These are phyloP conservation scores for Termitomyces sp. DNA, from an alignment of 768 basidiomycete species.

Conservation along the genomic window DNA sequence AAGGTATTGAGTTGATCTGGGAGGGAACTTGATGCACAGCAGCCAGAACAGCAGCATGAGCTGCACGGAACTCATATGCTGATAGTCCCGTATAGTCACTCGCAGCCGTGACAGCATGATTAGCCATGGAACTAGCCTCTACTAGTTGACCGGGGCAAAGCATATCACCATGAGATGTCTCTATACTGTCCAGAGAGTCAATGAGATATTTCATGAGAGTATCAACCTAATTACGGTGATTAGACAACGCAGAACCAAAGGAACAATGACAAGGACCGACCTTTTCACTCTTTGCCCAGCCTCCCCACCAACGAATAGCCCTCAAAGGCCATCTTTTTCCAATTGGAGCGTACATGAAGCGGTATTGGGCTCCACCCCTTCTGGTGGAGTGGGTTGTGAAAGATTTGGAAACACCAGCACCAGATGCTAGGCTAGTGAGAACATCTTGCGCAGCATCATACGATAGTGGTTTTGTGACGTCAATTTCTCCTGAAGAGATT, in stretches of 20 bases:
- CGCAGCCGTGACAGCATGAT: no score
- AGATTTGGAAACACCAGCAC: slow-evolving; percentile 18
- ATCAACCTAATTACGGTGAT: slow-evolving; percentile 29
- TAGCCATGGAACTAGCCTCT: no score
- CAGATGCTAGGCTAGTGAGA: slow-evolving; percentile 23
- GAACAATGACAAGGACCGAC: slow-evolving; percentile 17
- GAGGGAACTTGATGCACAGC: no score
- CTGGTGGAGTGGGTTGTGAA: slow-evolving; percentile 34
- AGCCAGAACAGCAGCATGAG: no score
- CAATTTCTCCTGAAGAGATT: slow-evolving; percentile 22
- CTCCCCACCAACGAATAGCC: slow-evolving; percentile 38
- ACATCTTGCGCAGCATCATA: slow-evolving; percentile 24
- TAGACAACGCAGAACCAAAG: not conserved
- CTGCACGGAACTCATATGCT: no score
- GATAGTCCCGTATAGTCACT: no score
- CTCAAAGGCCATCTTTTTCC: slow-evolving; percentile 31
- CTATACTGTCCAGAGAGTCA: slow-evolving; percentile 27
- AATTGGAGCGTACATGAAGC: slow-evolving; percentile 33
- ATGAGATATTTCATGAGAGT: slow-evolving; percentile 32
- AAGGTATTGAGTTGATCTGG: no score
- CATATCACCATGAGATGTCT: slow-evolving; percentile 23
- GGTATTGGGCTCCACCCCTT: slow-evolving; percentile 35
- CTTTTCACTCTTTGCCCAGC: slow-evolving; percentile 35
- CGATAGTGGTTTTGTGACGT: slow-evolving; percentile 22
- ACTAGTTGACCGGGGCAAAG: no score